Evolutionary conservation across 2,329 filamentous ascomycete genomes (phyloP), one percentile per base, ranked within the genome.

Genomic region (Arthrobotrys sphaeroides): DNA sequence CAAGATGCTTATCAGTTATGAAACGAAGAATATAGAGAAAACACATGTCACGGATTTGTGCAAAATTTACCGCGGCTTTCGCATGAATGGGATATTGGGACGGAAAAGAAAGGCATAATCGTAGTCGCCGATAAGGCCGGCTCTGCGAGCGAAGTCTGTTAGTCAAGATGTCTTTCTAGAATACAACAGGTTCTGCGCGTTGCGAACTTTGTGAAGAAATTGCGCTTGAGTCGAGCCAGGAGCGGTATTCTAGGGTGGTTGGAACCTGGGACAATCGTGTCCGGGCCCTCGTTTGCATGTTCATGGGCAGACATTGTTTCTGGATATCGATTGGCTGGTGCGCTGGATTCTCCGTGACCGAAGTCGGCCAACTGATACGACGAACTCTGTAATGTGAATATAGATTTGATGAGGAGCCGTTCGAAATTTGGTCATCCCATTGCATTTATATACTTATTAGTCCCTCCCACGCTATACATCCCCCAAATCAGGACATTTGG

Each of bases 31-130:
- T 77, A 77, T 24, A 79, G 10, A 79, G 79, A 65, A n/a, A n/a
- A n/a, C n/a, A 79, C 79, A 55, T 16, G 20, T 0, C 76, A 77
- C 0, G 78, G 78, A 78, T 74, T 9, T 31, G 10, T 5, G 13
- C 16, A 7, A 12, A 62, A 77, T 76, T 79, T 78, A 78, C 69
- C 69, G 53, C 24, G 33, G 13, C 40, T 36, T 60, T 26, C 47
- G 66, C 64, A 55, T 24, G 9, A 49, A 68, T 5, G 45, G 42
- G 4, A 68, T 65, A 13, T 62, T 55, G 28, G 87, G 91, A 20
- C 85, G 88, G 85, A 97, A 96, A 42, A 97, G 89, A 80, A 93
- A 95, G 36, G 82, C 91, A 86, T 97, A 97, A 85, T 97, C 91
- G 83, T 97, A 97, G 79, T 89, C 86, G 77, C 94, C 94, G 67